These are phyloP conservation scores for Tricholoma sp. DNA, from an alignment of 768 basidiomycete species.

Conservation along the genomic window DNA sequence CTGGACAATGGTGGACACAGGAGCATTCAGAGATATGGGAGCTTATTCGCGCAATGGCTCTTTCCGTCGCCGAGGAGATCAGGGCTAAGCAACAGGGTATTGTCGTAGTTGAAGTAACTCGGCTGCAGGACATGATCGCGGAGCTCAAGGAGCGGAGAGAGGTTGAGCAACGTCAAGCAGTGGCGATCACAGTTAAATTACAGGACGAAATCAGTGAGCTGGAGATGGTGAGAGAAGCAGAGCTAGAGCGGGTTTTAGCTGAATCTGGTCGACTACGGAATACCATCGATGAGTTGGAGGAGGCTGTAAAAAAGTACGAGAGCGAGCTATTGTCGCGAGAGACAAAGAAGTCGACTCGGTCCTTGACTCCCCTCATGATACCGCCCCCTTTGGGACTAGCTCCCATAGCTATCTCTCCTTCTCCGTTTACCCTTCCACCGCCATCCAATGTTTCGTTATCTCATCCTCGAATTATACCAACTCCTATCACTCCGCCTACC, in stretches of 20 bases:
- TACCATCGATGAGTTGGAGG: constrained; percentile 47
- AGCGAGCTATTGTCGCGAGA: constrained; percentile 8
- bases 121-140: not conserved
- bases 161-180: not conserved
- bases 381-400: constrained; percentile 7
- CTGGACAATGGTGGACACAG: constrained; percentile 61
- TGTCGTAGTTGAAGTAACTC: not conserved
- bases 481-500: constrained; percentile 18
- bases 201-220: not conserved
- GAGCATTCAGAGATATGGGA: constrained; percentile 60
- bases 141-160: constrained; percentile 13
- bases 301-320: constrained; percentile 37
- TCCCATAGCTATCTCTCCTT: not conserved
- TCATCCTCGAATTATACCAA: not conserved
- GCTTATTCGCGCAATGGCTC: constrained; percentile 53
- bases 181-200: not conserved
- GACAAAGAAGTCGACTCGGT: constrained; percentile 6
- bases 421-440: constrained; percentile 3
- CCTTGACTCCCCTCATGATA: constrained; percentile 11
- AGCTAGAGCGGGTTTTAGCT: constrained; percentile 12
- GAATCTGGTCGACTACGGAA: constrained; percentile 46
- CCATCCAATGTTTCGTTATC: not conserved
- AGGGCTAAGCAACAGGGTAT: constrained; percentile 39
- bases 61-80: constrained; percentile 63
- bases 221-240: not conserved